A percentile compares a stretch with the other conserved stretches of the same genome.
Conservation (phyloP, 2,329 filamentous ascomycete genomes). For the Hirsutella rhossiliensis region DNA sequence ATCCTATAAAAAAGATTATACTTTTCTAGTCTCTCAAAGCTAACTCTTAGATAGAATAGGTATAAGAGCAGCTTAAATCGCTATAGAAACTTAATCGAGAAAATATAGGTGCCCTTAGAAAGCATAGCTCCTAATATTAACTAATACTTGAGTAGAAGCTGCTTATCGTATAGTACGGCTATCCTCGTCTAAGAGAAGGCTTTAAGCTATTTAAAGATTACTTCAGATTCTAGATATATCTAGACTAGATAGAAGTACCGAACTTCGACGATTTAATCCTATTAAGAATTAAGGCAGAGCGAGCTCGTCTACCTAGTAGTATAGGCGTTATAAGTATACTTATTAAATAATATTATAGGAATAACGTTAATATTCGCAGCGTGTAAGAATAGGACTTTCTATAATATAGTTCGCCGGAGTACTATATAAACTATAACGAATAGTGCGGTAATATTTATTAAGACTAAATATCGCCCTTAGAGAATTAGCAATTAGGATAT, state of each 20-base stretch:
- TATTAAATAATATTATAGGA: too few relatives aligned
- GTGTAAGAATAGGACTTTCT: not conserved
- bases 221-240: too few relatives aligned
- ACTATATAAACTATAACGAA: too few relatives aligned
- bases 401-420: too few relatives aligned
- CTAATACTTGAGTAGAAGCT: constrained; percentile 1
- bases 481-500: not conserved
- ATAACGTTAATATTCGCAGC: not conserved
- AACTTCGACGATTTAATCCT: too few relatives aligned
- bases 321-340: too few relatives aligned
- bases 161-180: constrained; percentile 3
- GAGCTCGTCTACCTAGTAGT: too few relatives aligned
- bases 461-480: not conserved
- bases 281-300: too few relatives aligned
- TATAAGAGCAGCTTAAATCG: not conserved
- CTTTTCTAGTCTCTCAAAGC: constrained; percentile 4
- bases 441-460: not conserved
- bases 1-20: constrained; percentile 2
- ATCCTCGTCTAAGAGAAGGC: too few relatives aligned
- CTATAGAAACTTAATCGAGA: constrained; percentile 1
- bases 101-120: not conserved
- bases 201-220: too few relatives aligned
- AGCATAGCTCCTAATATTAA: not conserved
- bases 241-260: too few relatives aligned
- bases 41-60: too few relatives aligned